These are phyloP conservation scores for Myriosclerotinia curreyana DNA, from an alignment of 2,329 filamentous ascomycete species.

Conservation along the genomic window DNA sequence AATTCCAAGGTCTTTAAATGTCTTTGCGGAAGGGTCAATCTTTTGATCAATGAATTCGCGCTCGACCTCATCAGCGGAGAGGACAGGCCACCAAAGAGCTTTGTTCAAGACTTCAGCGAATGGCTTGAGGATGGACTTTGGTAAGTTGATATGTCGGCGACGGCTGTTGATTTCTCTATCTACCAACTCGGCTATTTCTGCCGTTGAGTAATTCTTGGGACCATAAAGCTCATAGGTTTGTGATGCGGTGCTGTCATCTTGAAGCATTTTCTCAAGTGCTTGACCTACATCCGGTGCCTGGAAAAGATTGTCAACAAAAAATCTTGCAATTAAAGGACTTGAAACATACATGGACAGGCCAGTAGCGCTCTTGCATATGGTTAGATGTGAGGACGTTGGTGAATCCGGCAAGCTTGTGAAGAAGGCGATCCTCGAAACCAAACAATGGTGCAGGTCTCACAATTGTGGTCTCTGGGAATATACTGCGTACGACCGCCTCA, in stretches of 20 bases:
- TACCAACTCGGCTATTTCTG: constrained; percentile 81
- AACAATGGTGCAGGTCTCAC: constrained; percentile 92
- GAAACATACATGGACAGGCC: constrained; percentile 75
- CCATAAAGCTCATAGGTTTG: constrained; percentile 95
- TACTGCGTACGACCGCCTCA: constrained; percentile 78
- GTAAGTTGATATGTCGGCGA: constrained; percentile 86
- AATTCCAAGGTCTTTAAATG: constrained; percentile 89
- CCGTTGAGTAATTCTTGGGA: constrained; percentile 86
- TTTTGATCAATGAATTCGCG: constrained; percentile 89
- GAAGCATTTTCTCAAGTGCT: constrained; percentile 84
- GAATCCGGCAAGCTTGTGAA: constrained; percentile 77
- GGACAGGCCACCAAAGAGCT: constrained; percentile 81
- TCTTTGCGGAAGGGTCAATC: constrained; percentile 89
- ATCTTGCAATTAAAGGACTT: background rate
- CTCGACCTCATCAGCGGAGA: constrained; percentile 83
- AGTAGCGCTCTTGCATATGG: constrained; percentile 86
- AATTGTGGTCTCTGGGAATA: constrained; percentile 96
- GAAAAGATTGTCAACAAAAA: constrained; percentile 20
- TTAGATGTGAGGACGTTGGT: constrained; percentile 87
- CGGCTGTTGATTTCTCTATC: constrained; percentile 90
- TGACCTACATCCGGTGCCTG: constrained; percentile 85
- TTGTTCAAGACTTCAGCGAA: constrained; percentile 73
- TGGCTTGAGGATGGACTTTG: constrained; percentile 76
- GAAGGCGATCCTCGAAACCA: constrained; percentile 88
- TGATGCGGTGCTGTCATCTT: constrained; percentile 84